Conservation (phyloP, 371 early-diverging fungal species). For the Mucor lusitanicus region DNA sequence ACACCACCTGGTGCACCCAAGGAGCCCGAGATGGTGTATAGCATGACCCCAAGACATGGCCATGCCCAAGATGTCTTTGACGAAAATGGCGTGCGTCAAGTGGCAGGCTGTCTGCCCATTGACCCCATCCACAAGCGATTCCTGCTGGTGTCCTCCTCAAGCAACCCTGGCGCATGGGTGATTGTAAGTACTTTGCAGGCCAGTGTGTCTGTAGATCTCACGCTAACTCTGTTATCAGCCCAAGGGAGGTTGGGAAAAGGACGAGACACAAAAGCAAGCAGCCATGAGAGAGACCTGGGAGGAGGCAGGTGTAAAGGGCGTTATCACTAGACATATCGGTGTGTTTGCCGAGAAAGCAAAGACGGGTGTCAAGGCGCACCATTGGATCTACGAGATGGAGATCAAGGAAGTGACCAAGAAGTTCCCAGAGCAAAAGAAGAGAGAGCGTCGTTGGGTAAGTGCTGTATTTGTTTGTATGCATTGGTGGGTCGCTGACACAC, state of each 20-base stretch:
- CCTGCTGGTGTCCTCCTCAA: constrained; percentile 47
- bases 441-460: constrained; percentile 58
- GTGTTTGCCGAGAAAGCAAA: constrained; percentile 47
- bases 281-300: constrained; percentile 62
- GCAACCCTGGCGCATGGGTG: constrained; percentile 49
- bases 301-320: constrained; percentile 59
- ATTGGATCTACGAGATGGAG: constrained; percentile 59
- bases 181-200: constrained; percentile 27
- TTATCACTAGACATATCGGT: constrained; percentile 47
- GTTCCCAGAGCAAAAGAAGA: constrained; percentile 57
- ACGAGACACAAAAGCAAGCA: constrained; percentile 59
- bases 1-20: neutral
- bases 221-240: constrained; percentile 27
- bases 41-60: constrained; percentile 31
- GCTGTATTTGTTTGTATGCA: neutral
- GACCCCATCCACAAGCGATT: constrained; percentile 46
- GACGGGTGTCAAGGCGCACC: constrained; percentile 46
- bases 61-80: constrained; percentile 37
- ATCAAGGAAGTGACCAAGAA: constrained; percentile 50
- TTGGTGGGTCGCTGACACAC: neutral
- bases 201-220: neutral
- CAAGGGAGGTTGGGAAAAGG: constrained; percentile 64
- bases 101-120: constrained; percentile 60
- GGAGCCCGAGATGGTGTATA: constrained; percentile 1
- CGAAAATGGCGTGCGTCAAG: constrained; percentile 34